These are phyloP conservation scores for Penicillium steckii DNA, from an alignment of 495 filamentous ascomycete species.

Conservation along the genomic window DNA sequence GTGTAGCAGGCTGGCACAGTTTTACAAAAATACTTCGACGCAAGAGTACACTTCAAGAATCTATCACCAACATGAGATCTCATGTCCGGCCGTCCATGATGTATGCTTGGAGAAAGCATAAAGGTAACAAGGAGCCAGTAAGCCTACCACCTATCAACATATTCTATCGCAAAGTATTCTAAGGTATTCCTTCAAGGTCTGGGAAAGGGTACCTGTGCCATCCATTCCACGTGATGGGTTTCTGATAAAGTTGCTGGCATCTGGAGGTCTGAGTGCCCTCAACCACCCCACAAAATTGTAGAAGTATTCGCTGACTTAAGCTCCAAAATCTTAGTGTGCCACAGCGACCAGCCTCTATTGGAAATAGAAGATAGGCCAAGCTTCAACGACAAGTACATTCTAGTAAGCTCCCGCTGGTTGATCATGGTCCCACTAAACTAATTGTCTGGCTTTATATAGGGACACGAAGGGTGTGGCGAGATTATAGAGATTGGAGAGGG, in stretches of 20 bases:
- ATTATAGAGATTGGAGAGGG: slow-evolving; percentile 16
- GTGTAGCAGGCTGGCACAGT: no score
- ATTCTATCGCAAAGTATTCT: not conserved
- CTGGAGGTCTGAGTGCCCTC: slow-evolving; percentile 13
- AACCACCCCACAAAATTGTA: not conserved
- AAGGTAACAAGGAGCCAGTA: slow-evolving; percentile 17
- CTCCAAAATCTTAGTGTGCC: slow-evolving; percentile 11
- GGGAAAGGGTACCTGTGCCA: slow-evolving; percentile 19
- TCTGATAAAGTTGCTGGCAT: slow-evolving; percentile 18
- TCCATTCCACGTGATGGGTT: slow-evolving; percentile 8
- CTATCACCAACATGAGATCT: not conserved
- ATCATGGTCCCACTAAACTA: not conserved
- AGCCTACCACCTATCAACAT: not conserved
- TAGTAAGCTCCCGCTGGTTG: not conserved
- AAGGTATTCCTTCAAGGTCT: slow-evolving; percentile 7
- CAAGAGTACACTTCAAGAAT: no score
- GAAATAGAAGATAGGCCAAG: slow-evolving; percentile 22
- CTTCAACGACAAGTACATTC: slow-evolving; percentile 23
- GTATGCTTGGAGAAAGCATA: slow-evolving; percentile 26
- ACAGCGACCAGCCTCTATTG: slow-evolving; percentile 21
- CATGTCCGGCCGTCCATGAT: slow-evolving; percentile 7
- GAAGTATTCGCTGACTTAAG: not conserved
- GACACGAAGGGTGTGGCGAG: slow-evolving; percentile 25
- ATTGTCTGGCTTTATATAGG: slow-evolving; percentile 3
- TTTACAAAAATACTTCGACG: not conserved